Base-by-base conservation (phyloP, 2,329 filamentous ascomycete species). In the Penicillium polonicum region DNA sequence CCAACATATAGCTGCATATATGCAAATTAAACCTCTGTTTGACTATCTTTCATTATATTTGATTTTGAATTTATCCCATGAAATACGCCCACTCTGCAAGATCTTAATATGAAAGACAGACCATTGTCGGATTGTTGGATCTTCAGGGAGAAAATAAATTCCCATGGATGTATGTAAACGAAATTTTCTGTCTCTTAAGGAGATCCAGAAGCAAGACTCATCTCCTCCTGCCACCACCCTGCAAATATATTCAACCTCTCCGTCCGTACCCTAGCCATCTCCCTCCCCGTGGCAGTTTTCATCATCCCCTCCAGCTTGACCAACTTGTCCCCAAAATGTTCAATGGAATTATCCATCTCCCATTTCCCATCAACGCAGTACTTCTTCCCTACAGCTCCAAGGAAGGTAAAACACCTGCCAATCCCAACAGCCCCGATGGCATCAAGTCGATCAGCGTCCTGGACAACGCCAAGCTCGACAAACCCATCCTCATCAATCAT, bases 381-480 rank as follows among this genome's bases (percentile, higher is more conserved):
- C 29, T 70, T 67, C 45, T 65, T 65, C 15, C 69, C 67, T 58
- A 71, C 66, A 9, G 86, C 88, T 0, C 88, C 92, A 0, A 88
- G 85, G 72, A 86, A 97, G 0, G 88, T 86, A 72, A 94, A 92
- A 41, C 84, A 85, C 43, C 93, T 80, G 2, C 85, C 92, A 56
- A 96, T 87, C 0, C 93, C 93, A 31, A 97, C 84, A 0, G 90
- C 91, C 1, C 92, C 93, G 49, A 97, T 87, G 4, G 92, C 90
- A 76, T 97, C 93, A n/a, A 97, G 79, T 7, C 92, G 82, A 77
- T 97, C 93, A 4, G 92, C 92, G 74, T 97, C 93, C 76, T 97
- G 92, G 33, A 97, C 91, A 48, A 96, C 84, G 0, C 85, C 92
- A 35, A 94, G 78, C 73, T 94, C 91, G 1, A 90, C 90, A 71